phyloP scores from a whole-genome alignment of 2,329 filamentous ascomycete species.

The Aspergillus unguis region DNA sequence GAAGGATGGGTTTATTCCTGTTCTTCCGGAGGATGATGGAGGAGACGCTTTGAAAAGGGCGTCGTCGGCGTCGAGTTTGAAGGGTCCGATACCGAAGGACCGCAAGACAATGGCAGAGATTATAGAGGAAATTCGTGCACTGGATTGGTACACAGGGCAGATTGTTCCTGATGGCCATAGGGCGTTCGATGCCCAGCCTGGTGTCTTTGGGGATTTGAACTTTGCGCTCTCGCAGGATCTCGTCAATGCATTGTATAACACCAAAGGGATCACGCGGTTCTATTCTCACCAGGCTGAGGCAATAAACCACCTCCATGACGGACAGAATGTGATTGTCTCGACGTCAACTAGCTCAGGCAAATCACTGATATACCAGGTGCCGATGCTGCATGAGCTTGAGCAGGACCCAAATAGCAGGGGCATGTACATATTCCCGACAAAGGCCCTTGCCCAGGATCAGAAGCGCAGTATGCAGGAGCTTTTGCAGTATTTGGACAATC shows the following conservation, averaged over 20 bases:
- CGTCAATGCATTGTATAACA: slow-evolving; percentile 95
- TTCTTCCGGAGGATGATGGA: slow-evolving; percentile 43
- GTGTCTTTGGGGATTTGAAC: slow-evolving; percentile 76
- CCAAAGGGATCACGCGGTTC: slow-evolving; percentile 76
- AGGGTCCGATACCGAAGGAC: slow-evolving; percentile 72
- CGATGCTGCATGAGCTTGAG: slow-evolving; percentile 83
- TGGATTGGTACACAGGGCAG: slow-evolving; percentile 86
- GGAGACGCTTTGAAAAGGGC: slow-evolving; percentile 21
- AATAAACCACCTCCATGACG: slow-evolving; percentile 79
- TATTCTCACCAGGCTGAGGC: slow-evolving; percentile 93
- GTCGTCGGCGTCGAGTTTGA: slow-evolving; percentile 49
- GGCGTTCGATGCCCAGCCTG: slow-evolving; percentile 79
- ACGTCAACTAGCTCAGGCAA: slow-evolving; percentile 97
- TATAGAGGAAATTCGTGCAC: slow-evolving; percentile 73
- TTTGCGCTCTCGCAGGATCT: slow-evolving; percentile 86
- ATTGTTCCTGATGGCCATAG: slow-evolving; percentile 91
- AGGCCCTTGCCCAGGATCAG: slow-evolving; percentile 93
- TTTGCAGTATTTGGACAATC: slow-evolving; percentile 71
- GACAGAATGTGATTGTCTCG: slow-evolving; percentile 83
- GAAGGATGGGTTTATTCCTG: slow-evolving; percentile 61
- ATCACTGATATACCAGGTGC: slow-evolving; percentile 95
- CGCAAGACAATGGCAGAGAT: slow-evolving; percentile 80
- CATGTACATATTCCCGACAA: slow-evolving; percentile 98
- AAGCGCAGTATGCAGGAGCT: slow-evolving; percentile 82
- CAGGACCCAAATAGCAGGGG: slow-evolving; percentile 72